Evolutionary conservation across 2,329 filamentous ascomycete genomes (phyloP).

Genomic region (Magnaporthales sp.): DNA sequence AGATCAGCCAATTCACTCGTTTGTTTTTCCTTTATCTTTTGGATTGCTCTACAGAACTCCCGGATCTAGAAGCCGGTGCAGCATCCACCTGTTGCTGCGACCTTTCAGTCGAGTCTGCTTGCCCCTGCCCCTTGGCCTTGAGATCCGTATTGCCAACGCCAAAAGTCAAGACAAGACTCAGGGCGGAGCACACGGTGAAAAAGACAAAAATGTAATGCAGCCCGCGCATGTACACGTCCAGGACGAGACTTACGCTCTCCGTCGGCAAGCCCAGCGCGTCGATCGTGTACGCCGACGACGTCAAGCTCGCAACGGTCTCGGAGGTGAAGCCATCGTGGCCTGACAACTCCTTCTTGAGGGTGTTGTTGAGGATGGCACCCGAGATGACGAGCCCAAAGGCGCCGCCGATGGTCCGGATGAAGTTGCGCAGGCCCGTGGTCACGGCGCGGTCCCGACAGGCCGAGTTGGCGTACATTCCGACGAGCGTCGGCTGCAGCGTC

Average conservation of each 20-base stretch:
- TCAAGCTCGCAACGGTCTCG: slow-evolving; percentile 14
- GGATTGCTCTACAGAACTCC: neutral
- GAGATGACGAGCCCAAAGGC: slow-evolving; percentile 22
- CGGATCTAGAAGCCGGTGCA: neutral
- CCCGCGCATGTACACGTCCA: slow-evolving; percentile 20
- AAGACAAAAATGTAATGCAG: slow-evolving; percentile 19
- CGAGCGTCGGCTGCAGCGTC: slow-evolving; percentile 26
- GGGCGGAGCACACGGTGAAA: slow-evolving; percentile 13
- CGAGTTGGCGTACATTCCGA: slow-evolving; percentile 27
- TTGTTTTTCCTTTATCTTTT: neutral
- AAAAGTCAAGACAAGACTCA: slow-evolving; percentile 11
- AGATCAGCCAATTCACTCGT: too few relatives aligned
- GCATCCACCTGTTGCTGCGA: neutral
- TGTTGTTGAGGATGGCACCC: slow-evolving; percentile 23
- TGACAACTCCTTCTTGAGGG: slow-evolving; percentile 11
- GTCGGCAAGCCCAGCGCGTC: slow-evolving; percentile 11
- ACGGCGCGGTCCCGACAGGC: slow-evolving; percentile 26
- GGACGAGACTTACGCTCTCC: slow-evolving; percentile 12
- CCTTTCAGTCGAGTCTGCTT: neutral
- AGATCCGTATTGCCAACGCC: slow-evolving; percentile 15
- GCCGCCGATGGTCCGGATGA: slow-evolving; percentile 26
- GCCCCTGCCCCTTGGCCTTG: slow-evolving; percentile 9
- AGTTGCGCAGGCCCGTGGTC: slow-evolving; percentile 27
- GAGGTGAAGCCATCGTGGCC: slow-evolving; percentile 6
- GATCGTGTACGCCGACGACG: slow-evolving; percentile 15